These are phyloP conservation scores for Schwanniomyces sp. DNA, from an alignment of 805 yeast species.

Conservation along the genomic window DNA sequence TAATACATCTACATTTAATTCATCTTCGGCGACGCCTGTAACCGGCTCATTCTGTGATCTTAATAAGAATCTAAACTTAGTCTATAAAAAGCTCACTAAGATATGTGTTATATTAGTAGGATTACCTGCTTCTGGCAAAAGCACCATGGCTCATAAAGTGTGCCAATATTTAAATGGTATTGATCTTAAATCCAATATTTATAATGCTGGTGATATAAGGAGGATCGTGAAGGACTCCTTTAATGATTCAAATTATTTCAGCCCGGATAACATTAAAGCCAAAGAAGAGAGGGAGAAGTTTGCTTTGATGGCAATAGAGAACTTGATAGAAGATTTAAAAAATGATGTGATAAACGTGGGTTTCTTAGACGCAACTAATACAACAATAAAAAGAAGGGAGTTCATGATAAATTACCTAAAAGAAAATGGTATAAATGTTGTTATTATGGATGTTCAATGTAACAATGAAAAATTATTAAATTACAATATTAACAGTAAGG, in stretches of 20 bases:
- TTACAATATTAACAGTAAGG: slow-evolving; percentile 64
- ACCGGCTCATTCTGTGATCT: slow-evolving; percentile 4
- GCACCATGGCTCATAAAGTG: slow-evolving; percentile 36
- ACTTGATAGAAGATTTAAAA: slow-evolving; percentile 29
- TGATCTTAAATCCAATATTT: slow-evolving; percentile 27
- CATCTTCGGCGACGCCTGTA: slow-evolving; percentile 7
- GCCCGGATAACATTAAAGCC: slow-evolving; percentile 32
- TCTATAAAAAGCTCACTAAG: neutral
- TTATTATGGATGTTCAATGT: slow-evolving; percentile 62
- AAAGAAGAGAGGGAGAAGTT: slow-evolving; percentile 32
- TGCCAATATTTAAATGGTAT: slow-evolving; percentile 27
- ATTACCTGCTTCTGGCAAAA: slow-evolving; percentile 43
- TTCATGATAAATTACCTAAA: slow-evolving; percentile 27
- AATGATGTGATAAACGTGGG: slow-evolving; percentile 30
- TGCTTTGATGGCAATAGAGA: slow-evolving; percentile 33
- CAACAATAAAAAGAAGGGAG: slow-evolving; percentile 33
- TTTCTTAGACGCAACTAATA: slow-evolving; percentile 44
- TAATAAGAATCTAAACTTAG: neutral
- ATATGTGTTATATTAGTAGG: slow-evolving; percentile 32
- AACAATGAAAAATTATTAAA: slow-evolving; percentile 50
- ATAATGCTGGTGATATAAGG: slow-evolving; percentile 55
- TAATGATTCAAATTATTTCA: slow-evolving; percentile 36
- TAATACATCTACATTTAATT: neutral
- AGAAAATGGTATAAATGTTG: slow-evolving; percentile 29
- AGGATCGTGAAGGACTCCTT: slow-evolving; percentile 29